Conservation (phyloP, 2,329 filamentous ascomycete genomes). For the Monosporascus cannonballus region DNA sequence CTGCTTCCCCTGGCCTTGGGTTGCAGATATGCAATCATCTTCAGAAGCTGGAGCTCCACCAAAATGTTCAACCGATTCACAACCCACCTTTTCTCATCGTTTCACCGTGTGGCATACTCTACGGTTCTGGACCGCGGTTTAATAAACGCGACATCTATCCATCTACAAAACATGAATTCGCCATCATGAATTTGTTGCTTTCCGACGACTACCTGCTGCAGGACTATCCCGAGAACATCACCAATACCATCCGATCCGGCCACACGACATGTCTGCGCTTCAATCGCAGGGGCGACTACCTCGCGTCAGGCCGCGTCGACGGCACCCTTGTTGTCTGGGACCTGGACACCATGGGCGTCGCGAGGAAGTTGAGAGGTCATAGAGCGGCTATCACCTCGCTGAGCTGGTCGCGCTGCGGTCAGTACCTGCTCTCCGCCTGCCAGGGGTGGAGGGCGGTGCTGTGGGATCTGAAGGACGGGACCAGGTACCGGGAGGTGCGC, state of each 20-base stretch:
- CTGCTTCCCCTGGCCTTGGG: not conserved
- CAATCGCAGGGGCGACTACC: constrained; percentile 88
- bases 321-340: constrained; percentile 96
- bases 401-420: constrained; percentile 89
- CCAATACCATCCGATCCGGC: constrained; percentile 72
- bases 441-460: constrained; percentile 96
- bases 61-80: not conserved
- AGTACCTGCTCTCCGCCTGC: constrained; percentile 85
- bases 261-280: constrained; percentile 71
- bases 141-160: constrained; percentile 2
- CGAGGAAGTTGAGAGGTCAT: constrained; percentile 88
- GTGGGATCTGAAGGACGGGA: constrained; percentile 74
- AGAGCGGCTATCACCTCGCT: constrained; percentile 89
- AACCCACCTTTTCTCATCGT: too few relatives aligned
- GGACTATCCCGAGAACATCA: constrained; percentile 88
- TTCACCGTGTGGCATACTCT: too few relatives aligned
- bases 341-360: constrained; percentile 93
- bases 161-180: constrained; percentile 11
- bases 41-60: not conserved
- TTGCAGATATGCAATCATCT: not conserved
- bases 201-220: constrained; percentile 60
- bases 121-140: not conserved
- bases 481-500: constrained; percentile 74
- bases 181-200: constrained; percentile 51
- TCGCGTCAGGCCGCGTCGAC: constrained; percentile 90